Evolutionary conservation across 1,284 basidiomycete species (phyloP).

Genomic region (Marasmius oreades): DNA sequence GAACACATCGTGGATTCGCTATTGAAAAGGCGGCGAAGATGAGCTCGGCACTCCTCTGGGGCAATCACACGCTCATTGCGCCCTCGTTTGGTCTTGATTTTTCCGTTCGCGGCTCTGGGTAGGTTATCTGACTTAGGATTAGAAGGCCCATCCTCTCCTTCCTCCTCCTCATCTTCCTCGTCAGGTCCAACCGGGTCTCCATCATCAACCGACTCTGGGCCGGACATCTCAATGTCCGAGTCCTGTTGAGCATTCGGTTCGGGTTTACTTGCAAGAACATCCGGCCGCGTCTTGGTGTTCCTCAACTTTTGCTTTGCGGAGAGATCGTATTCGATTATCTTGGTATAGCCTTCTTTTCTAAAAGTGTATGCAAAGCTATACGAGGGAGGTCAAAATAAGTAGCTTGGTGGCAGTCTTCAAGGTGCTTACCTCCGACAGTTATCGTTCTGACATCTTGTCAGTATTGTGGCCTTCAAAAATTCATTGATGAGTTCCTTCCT

Average conservation of each 20-base stretch:
- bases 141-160: conserved; percentile 31
- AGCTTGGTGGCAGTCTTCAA: neutral
- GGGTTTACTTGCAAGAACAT: conserved; percentile 55
- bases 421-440: conserved; percentile 78
- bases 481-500: conserved; percentile 83
- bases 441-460: conserved; percentile 72
- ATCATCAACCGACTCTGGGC: conserved; percentile 22
- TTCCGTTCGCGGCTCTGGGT: conserved; percentile 75
- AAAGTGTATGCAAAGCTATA: conserved; percentile 80
- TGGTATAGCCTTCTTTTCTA: conserved; percentile 92
- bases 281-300: conserved; percentile 59
- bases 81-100: conserved; percentile 70
- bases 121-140: conserved; percentile 21
- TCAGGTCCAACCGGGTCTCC: conserved; percentile 38
- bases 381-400: conserved; percentile 6
- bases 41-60: conserved; percentile 90
- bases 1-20: conserved; percentile 84
- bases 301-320: conserved; percentile 74
- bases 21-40: conserved; percentile 85
- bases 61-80: conserved; percentile 88
- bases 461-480: conserved; percentile 72
- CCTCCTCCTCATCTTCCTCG: conserved; percentile 42
- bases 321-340: conserved; percentile 93
- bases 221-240: conserved; percentile 46
- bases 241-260: conserved; percentile 19